Conservation (phyloP, 441 rosid genomes). For the Eruca vesicaria region DNA sequence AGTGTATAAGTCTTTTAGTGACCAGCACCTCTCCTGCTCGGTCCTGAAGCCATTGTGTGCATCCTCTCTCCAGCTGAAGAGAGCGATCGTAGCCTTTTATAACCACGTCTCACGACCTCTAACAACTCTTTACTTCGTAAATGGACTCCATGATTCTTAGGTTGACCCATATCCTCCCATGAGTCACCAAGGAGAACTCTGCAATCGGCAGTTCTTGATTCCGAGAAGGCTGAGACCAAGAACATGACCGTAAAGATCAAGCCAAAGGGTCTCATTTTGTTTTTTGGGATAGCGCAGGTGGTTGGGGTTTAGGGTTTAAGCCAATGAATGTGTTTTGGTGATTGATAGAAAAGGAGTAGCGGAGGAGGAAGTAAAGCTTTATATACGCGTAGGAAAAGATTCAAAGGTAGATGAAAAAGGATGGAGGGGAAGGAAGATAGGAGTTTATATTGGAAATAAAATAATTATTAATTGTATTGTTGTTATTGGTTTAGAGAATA, state of each 20-base stretch:
- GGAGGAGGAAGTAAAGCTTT: slow-evolving; percentile 33
- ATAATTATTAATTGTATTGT: neutral
- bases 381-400: slow-evolving; percentile 33
- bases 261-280: slow-evolving; percentile 38
- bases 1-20: slow-evolving; percentile 37
- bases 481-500: slow-evolving; percentile 21
- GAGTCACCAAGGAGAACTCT: slow-evolving; percentile 39
- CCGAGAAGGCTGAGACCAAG: slow-evolving; percentile 39
- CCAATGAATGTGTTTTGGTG: slow-evolving; percentile 28
- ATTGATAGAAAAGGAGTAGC: slow-evolving; percentile 37
- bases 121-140: slow-evolving; percentile 18
- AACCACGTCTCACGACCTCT: slow-evolving; percentile 18
- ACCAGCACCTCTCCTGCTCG: slow-evolving; percentile 81
- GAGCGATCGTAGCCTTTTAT: slow-evolving; percentile 23
- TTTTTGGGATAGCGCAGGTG: neutral
- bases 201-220: slow-evolving; percentile 35
- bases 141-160: slow-evolving; percentile 13
- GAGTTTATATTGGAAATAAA: neutral
- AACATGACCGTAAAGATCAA: slow-evolving; percentile 36
- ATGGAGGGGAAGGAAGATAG: slow-evolving; percentile 40
- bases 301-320: slow-evolving; percentile 21
- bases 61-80: slow-evolving; percentile 31
- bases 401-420: slow-evolving; percentile 38
- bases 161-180: slow-evolving; percentile 20
- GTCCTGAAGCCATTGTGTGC: slow-evolving; percentile 59